These are phyloP conservation scores for Trichoderma oligosporum DNA, from an alignment of 2,329 filamentous ascomycete genomes.

Conservation along the genomic window DNA sequence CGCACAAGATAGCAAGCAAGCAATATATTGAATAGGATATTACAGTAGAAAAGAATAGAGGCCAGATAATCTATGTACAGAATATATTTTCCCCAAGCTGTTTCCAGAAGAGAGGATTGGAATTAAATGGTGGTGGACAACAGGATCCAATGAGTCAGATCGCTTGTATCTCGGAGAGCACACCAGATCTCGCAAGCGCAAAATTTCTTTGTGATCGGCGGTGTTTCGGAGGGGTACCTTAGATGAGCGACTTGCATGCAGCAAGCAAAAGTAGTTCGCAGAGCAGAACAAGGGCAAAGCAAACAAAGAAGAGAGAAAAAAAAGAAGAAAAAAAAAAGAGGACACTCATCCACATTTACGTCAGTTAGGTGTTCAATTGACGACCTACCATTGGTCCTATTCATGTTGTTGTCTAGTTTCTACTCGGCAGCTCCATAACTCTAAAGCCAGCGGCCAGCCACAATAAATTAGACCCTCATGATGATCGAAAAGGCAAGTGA, in stretches of 20 bases:
- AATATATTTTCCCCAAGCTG: background rate
- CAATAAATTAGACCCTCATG: background rate
- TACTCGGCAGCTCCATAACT: background rate
- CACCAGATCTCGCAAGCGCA: background rate
- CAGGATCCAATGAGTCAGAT: constrained; percentile 15
- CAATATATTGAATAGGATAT: background rate
- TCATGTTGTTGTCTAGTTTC: background rate
- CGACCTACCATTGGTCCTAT: background rate
- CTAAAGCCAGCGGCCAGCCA: background rate
- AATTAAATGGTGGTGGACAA: background rate
- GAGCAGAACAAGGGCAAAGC: no score
- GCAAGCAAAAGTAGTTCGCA: no score
- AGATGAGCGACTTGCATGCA: background rate
- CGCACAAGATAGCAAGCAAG: background rate
- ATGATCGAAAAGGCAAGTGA: background rate
- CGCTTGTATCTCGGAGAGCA: constrained; percentile 4
- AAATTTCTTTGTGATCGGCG: constrained; percentile 14
- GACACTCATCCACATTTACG: constrained; percentile 3
- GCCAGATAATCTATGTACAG: background rate
- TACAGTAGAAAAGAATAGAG: background rate
- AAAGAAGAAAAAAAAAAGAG: background rate
- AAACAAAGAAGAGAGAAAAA: background rate
- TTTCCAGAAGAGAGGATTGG: background rate
- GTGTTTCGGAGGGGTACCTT: constrained; percentile 18
- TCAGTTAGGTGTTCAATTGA: constrained; percentile 12